Evolutionary conservation across 495 filamentous ascomycete species (phyloP).

Genomic region (Acidomyces sp.): DNA sequence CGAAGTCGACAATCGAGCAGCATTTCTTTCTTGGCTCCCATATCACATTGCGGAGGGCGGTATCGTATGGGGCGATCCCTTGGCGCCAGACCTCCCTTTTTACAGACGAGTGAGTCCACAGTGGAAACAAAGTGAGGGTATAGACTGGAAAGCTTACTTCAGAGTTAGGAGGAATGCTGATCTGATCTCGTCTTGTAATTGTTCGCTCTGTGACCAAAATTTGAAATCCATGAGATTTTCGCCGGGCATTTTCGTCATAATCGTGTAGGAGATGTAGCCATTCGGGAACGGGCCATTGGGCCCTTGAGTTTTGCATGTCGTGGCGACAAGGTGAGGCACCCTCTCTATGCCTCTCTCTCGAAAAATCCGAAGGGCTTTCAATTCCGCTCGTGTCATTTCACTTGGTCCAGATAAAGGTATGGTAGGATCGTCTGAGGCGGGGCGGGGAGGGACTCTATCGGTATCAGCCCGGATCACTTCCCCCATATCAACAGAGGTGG

Average conservation of each 20-base stretch:
- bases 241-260: slow-evolving; percentile 15
- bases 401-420: slow-evolving; percentile 10
- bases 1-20: slow-evolving; percentile 15
- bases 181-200: slow-evolving; percentile 1
- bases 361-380: slow-evolving; percentile 6
- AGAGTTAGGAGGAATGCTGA: slow-evolving; percentile 5
- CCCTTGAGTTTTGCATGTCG: slow-evolving; percentile 1
- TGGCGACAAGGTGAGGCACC: slow-evolving; percentile 10
- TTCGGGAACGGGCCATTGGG: slow-evolving; percentile 7
- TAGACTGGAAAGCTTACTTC: slow-evolving; percentile 1
- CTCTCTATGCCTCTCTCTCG: neutral
- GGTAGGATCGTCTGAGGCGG: slow-evolving; percentile 8
- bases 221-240: slow-evolving; percentile 7
- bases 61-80: slow-evolving; percentile 14
- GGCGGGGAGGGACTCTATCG: slow-evolving; percentile 8
- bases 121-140: no score
- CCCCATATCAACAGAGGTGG: neutral
- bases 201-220: slow-evolving; percentile 10
- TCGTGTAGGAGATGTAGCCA: slow-evolving; percentile 13
- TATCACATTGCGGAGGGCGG: slow-evolving; percentile 12
- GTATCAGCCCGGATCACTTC: slow-evolving; percentile 1
- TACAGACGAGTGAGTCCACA: neutral
- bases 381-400: slow-evolving; percentile 6
- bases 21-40: slow-evolving; percentile 1
- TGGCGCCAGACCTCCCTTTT: slow-evolving; percentile 5